Percentiles rank a stretch among this genome's conserved stretches.
phyloP scores from a whole-genome alignment of 192 early-diverging fungal species.

The Spizellomyces punctatus region DNA sequence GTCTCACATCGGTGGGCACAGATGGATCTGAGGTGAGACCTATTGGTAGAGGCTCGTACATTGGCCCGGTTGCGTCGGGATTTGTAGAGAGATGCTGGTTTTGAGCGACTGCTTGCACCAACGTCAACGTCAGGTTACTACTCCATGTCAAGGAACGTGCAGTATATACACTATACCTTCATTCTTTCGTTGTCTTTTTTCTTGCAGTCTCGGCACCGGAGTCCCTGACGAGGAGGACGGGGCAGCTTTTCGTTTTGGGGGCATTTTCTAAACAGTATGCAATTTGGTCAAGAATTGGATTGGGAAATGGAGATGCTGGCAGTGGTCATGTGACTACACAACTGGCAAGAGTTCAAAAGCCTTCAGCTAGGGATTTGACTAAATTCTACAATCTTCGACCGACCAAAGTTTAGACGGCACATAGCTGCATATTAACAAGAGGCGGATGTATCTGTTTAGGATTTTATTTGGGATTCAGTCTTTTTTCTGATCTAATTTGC shows the following conservation, averaged over 20 bases:
- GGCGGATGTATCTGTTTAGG: too few species aligned
- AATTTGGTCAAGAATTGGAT: neutral
- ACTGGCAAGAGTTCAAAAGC: too few species aligned
- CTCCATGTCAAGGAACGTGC: neutral
- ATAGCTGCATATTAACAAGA: too few species aligned
- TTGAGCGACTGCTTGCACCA: neutral
- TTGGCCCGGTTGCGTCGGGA: slow-evolving; percentile 19
- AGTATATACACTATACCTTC: neutral
- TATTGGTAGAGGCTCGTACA: slow-evolving; percentile 25
- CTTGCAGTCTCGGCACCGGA: neutral
- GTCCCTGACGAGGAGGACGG: neutral
- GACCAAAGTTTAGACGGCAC: too few species aligned
- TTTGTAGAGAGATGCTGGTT: neutral
- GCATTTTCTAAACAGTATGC: slow-evolving; percentile 13
- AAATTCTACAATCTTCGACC: too few species aligned
- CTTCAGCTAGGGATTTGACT: too few species aligned
- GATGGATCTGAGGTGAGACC: slow-evolving; percentile 1
- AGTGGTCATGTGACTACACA: too few species aligned
- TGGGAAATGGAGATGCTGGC: too few species aligned
- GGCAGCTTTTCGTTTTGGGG: slow-evolving; percentile 17
- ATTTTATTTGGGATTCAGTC: too few species aligned
- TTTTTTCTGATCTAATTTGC: too few species aligned
- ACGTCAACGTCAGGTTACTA: neutral
- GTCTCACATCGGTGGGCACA: neutral
- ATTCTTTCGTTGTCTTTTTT: neutral